phyloP scores from a whole-genome alignment of 495 filamentous ascomycete genomes.

The Aspergillus ostianus region DNA sequence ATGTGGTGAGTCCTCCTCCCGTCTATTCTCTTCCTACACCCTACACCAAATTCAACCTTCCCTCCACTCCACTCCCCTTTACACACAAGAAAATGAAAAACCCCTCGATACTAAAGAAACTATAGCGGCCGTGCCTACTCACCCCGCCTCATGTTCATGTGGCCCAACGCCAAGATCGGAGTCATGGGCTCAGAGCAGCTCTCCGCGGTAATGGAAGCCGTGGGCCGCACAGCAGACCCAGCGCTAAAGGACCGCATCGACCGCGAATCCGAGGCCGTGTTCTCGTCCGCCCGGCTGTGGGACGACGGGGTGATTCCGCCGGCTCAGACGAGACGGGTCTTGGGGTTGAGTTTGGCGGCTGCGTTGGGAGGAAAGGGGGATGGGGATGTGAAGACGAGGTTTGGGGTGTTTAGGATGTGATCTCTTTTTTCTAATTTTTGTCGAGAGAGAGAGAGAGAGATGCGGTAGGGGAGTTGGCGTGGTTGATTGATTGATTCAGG shows the following conservation, averaged over 20 bases:
- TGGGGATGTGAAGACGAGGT: slow-evolving; percentile 63
- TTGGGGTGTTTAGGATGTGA: slow-evolving; percentile 97
- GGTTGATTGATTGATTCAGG: slow-evolving; percentile 2
- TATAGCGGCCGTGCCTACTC: slow-evolving; percentile 84
- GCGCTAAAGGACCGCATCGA: slow-evolving; percentile 84
- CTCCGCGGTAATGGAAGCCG: slow-evolving; percentile 88
- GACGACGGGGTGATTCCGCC: slow-evolving; percentile 95
- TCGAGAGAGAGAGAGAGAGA: no score
- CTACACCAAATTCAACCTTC: not conserved
- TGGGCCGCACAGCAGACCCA: slow-evolving; percentile 80
- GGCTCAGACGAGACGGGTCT: slow-evolving; percentile 76
- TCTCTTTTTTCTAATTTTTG: not conserved
- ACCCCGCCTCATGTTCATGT: slow-evolving; percentile 92
- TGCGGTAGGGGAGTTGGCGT: not conserved
- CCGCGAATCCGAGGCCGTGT: slow-evolving; percentile 83
- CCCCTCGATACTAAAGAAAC: slow-evolving; percentile 11
- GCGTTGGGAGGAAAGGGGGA: slow-evolving; percentile 67
- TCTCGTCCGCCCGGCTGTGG: slow-evolving; percentile 87
- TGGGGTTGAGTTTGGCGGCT: slow-evolving; percentile 79
- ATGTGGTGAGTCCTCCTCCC: slow-evolving; percentile 58
- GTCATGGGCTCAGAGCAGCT: slow-evolving; percentile 98
- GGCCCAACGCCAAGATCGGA: slow-evolving; percentile 92
- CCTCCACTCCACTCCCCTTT: not conserved
- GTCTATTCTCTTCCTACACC: not conserved
- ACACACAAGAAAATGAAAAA: no score